Evolutionary conservation across 257 asterid genomes (phyloP).

Genomic region (Solanum pimpinellifolium): DNA sequence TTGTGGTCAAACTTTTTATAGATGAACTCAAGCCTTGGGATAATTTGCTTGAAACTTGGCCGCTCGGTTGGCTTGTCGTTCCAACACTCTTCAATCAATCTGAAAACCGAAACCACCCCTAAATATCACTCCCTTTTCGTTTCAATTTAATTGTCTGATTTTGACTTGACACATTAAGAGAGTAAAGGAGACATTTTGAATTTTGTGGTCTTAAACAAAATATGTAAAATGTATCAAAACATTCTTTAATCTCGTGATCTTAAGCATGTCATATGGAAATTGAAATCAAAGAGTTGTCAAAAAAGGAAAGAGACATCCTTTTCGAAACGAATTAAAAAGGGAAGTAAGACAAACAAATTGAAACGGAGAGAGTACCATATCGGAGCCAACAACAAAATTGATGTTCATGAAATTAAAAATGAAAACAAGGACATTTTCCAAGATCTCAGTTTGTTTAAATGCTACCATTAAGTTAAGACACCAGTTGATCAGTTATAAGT

Average conservation of each 20-base stretch:
- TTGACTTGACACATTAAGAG: neutral
- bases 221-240: neutral
- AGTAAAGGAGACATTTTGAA: neutral
- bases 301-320: neutral
- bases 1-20: constrained; percentile 47
- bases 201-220: neutral
- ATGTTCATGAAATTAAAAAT: neutral
- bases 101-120: constrained; percentile 9
- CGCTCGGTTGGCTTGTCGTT: constrained; percentile 48
- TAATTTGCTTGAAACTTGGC: constrained; percentile 80
- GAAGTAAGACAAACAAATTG: neutral
- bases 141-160: neutral
- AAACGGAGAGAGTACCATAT: neutral
- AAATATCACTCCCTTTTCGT: neutral
- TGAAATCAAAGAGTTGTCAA: too few species aligned
- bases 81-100: constrained; percentile 92
- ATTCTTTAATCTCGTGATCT: neutral
- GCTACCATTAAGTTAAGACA: neutral
- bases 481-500: neutral
- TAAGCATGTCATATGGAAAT: neutral
- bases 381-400: neutral
- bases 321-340: too few species aligned
- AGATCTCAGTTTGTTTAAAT: neutral
- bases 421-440: neutral
- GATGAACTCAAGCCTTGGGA: constrained; percentile 62